phyloP scores from a whole-genome alignment of 306 rosid genomes.

The Prunus kanzakura region DNA sequence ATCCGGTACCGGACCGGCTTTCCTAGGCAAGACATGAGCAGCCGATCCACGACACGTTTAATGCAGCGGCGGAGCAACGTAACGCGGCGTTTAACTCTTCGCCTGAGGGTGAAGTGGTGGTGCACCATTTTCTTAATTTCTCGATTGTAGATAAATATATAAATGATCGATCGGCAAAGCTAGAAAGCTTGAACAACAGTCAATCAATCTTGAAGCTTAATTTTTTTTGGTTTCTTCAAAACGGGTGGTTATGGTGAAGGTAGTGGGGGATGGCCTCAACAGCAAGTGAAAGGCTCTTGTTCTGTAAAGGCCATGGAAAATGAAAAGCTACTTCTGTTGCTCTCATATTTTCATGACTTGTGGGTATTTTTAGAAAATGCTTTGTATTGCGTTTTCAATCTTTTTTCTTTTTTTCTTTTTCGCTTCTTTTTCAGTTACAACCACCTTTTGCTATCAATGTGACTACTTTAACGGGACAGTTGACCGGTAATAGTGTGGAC shows the following conservation, averaged over 20 bases:
- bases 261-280: slow-evolving; percentile 46
- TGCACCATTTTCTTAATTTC: not conserved
- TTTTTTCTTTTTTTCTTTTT: not conserved
- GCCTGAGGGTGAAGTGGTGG: slow-evolving; percentile 19
- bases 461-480: slow-evolving; percentile 63
- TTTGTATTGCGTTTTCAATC: not conserved
- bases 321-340: slow-evolving; percentile 27
- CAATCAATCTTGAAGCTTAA: not conserved
- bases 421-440: slow-evolving; percentile 41
- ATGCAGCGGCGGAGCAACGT: slow-evolving; percentile 59
- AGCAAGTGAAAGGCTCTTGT: slow-evolving; percentile 30
- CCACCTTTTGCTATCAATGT: slow-evolving; percentile 40
- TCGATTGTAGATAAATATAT: too few relatives aligned
- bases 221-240: too few relatives aligned
- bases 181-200: not conserved
- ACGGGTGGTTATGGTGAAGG: not conserved
- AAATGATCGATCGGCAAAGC: too few relatives aligned
- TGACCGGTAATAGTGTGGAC: slow-evolving; percentile 45
- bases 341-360: slow-evolving; percentile 28
- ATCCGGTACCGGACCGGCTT: slow-evolving; percentile 46
- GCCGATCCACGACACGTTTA: slow-evolving; percentile 44
- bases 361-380: slow-evolving; percentile 36
- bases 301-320: slow-evolving; percentile 56
- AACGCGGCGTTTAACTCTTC: slow-evolving; percentile 44
- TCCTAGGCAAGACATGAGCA: slow-evolving; percentile 46